A percentile compares a stretch with the other conserved stretches of the same genome.
Evolutionary conservation across 2,329 filamentous ascomycete species (phyloP).

Genomic region (Fusarium cyanostomum): DNA sequence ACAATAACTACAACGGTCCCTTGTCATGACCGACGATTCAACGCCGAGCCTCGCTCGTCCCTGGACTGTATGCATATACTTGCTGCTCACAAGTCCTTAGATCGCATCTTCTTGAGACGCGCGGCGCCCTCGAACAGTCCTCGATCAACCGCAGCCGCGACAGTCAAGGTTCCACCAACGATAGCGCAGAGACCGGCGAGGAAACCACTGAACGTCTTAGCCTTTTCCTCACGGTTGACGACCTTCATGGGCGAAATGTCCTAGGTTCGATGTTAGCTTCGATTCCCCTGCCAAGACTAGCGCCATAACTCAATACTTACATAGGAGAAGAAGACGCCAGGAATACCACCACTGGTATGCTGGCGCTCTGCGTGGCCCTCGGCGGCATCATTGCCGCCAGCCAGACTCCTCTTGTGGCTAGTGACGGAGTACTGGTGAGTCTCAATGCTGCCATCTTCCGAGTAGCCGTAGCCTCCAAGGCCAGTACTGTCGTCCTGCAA

Average conservation of each 20-base stretch:
- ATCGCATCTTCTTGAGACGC: conserved; percentile 85
- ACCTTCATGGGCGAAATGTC: conserved; percentile 99
- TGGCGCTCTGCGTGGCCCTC: conserved; percentile 93
- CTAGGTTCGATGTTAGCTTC: conserved; percentile 53
- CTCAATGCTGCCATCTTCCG: conserved; percentile 83
- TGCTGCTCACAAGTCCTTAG: conserved; percentile 63
- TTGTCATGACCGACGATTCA: conserved; percentile 10
- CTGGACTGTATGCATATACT: background rate
- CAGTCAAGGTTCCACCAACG: conserved; percentile 92
- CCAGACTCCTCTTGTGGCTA: conserved; percentile 89
- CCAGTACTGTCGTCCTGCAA: conserved; percentile 69
- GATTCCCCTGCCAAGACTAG: background rate
- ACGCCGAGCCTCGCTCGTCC: conserved; percentile 21
- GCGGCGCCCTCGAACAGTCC: conserved; percentile 88
- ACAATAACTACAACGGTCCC: conserved; percentile 32
- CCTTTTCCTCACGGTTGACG: conserved; percentile 90
- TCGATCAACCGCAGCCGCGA: conserved; percentile 92
- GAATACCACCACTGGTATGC: conserved; percentile 91
- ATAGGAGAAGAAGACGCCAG: conserved; percentile 98
- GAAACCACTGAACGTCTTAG: conserved; percentile 92
- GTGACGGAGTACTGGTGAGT: conserved; percentile 99
- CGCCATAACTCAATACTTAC: conserved; percentile 63
- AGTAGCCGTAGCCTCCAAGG: conserved; percentile 63
- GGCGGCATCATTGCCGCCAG: conserved; percentile 82
- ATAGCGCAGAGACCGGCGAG: conserved; percentile 94